Evolutionary conservation across 108 stramenopile genomes (phyloP).

Genomic region (Fragilaria crotonensis): DNA sequence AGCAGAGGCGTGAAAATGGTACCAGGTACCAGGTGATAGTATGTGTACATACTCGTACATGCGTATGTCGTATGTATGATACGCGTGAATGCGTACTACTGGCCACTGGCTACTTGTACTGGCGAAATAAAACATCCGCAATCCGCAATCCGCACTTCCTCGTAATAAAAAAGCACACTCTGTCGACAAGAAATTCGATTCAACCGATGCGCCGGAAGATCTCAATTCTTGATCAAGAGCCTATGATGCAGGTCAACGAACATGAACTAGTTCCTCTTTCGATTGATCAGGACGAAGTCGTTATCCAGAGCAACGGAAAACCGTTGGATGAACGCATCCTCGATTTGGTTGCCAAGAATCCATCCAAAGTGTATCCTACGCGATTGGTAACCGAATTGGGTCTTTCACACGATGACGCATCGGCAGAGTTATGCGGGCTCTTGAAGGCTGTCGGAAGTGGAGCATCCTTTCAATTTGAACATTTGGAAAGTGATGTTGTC

Average conservation of each 20-base stretch:
- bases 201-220: background rate
- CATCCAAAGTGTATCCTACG: slow-evolving; percentile 33
- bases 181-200: too few relatives aligned
- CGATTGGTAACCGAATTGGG: slow-evolving; percentile 58
- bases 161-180: too few relatives aligned
- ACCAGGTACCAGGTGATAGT: too few relatives aligned
- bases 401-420: slow-evolving; percentile 68
- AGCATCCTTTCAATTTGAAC: slow-evolving; percentile 68
- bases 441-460: slow-evolving; percentile 64
- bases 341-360: background rate
- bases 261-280: background rate
- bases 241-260: background rate
- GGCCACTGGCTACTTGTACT: too few relatives aligned
- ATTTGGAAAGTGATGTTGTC: slow-evolving; percentile 12
- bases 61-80: too few relatives aligned
- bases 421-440: slow-evolving; percentile 67
- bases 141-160: too few relatives aligned
- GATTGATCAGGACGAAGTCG: background rate
- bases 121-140: too few relatives aligned
- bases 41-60: too few relatives aligned
- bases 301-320: background rate
- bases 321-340: background rate
- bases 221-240: background rate
- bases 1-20: too few relatives aligned
- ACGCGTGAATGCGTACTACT: too few relatives aligned